Conservation (phyloP, 2,329 filamentous ascomycete genomes). For the Xylaria sp. region DNA sequence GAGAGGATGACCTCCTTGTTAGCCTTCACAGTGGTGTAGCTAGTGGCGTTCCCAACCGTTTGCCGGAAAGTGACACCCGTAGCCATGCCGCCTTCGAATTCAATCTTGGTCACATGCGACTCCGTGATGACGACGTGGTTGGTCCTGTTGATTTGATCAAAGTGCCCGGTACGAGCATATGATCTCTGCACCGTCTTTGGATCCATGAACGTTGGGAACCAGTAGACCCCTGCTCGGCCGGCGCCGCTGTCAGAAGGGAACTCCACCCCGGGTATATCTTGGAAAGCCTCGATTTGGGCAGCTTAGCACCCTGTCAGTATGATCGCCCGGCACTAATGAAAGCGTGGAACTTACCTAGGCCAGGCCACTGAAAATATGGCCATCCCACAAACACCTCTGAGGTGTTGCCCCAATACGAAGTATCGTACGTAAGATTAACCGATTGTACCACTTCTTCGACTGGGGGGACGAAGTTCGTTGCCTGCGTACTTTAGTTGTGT, state of each 20-base stretch:
- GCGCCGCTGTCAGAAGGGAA: constrained; percentile 45
- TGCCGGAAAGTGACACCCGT: constrained; percentile 38
- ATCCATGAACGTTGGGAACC: constrained; percentile 47
- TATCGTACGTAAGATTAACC: constrained; percentile 39
- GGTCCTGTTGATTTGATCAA: constrained; percentile 31
- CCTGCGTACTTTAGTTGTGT: constrained; percentile 10
- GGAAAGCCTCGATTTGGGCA: constrained; percentile 41
- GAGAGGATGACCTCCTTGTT: constrained; percentile 48
- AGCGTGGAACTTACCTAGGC: constrained; percentile 23
- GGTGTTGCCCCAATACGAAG: constrained; percentile 42
- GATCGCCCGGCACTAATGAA: too few relatives aligned
- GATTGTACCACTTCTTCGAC: constrained; percentile 27
- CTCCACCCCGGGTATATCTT: constrained; percentile 42
- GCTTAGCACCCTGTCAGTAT: constrained; percentile 14
- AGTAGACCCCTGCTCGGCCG: constrained; percentile 44
- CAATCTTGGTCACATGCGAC: constrained; percentile 36
- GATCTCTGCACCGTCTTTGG: constrained; percentile 40
- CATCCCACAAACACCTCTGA: constrained; percentile 43
- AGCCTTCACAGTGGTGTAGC: constrained; percentile 30
- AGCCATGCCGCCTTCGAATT: constrained; percentile 33
- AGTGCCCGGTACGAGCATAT: constrained; percentile 44
- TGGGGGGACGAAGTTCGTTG: constrained; percentile 30
- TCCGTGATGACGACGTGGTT: constrained; percentile 39
- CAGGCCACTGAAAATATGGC: constrained; percentile 44
- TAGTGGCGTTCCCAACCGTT: constrained; percentile 19